A percentile compares a stretch with the other conserved stretches of the same genome.
These are phyloP conservation scores for Saturnispora sekii DNA, from an alignment of 805 yeast species.

Conservation along the genomic window DNA sequence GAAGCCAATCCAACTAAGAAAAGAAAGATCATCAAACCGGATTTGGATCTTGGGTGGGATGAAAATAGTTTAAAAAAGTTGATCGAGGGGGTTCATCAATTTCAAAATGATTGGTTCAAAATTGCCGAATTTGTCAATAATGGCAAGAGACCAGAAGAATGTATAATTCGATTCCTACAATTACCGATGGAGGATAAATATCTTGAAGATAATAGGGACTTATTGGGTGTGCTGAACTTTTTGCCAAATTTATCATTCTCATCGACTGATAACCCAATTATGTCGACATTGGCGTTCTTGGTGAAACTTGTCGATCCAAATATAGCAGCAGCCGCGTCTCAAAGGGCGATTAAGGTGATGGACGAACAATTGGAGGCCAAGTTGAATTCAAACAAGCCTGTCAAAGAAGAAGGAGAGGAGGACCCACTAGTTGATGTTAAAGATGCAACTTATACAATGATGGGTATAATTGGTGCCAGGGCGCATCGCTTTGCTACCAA, in stretches of 20 bases:
- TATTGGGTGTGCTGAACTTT: constrained; percentile 67
- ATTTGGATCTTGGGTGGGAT: constrained; percentile 50
- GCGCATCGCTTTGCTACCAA: constrained; percentile 70
- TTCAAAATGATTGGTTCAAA: constrained; percentile 70
- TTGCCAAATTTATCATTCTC: constrained; percentile 80
- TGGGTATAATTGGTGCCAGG: constrained; percentile 71
- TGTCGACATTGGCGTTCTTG: constrained; percentile 85
- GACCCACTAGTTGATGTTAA: constrained; percentile 29
- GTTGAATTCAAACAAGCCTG: constrained; percentile 25
- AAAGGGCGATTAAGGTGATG: constrained; percentile 43
- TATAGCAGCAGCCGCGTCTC: constrained; percentile 75
- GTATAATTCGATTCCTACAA: constrained; percentile 68
- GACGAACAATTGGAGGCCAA: constrained; percentile 35
- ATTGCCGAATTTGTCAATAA: constrained; percentile 59
- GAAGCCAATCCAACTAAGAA: constrained; percentile 12
- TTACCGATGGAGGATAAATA: constrained; percentile 75
- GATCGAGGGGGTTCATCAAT: constrained; percentile 51
- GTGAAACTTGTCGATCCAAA: constrained; percentile 79
- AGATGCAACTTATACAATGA: constrained; percentile 58
- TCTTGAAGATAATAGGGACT: constrained; percentile 36
- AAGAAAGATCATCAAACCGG: constrained; percentile 24
- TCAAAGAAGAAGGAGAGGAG: not conserved
- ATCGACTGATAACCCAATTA: constrained; percentile 83
- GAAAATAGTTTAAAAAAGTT: constrained; percentile 50
- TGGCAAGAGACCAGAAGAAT: constrained; percentile 59